These are phyloP conservation scores for Penicillium coffeae DNA, from an alignment of 495 filamentous ascomycete genomes.

Conservation along the genomic window DNA sequence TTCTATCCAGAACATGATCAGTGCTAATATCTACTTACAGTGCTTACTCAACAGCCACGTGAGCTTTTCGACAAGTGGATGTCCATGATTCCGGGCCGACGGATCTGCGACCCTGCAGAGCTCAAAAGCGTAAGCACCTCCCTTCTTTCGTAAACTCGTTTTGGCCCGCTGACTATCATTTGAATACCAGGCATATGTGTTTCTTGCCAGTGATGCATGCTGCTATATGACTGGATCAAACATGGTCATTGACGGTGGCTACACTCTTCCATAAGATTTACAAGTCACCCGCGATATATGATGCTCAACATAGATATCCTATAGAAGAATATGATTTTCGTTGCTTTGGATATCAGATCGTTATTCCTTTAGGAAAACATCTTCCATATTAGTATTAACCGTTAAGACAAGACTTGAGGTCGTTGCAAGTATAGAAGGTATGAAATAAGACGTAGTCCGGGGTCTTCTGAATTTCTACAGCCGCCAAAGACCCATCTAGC, in stretches of 20 bases:
- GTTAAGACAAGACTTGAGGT: neutral
- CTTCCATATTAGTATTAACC: neutral
- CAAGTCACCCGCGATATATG: too few species aligned
- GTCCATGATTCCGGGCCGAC: constrained; percentile 61
- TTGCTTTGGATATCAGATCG: too few species aligned
- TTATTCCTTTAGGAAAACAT: too few species aligned
- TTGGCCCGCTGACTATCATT: too few species aligned
- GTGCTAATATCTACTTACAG: neutral
- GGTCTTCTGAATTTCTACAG: too few species aligned
- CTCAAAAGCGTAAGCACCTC: constrained; percentile 64
- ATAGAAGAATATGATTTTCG: too few species aligned
- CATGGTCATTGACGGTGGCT: constrained; percentile 19
- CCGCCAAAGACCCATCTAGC: too few species aligned
- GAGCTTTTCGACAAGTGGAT: constrained; percentile 72
- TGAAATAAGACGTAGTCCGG: too few species aligned
- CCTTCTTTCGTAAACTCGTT: too few species aligned
- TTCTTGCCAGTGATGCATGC: constrained; percentile 67
- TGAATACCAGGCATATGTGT: constrained; percentile 44
- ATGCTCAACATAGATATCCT: too few species aligned
- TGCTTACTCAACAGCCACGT: constrained; percentile 10
- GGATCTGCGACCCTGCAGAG: constrained; percentile 66
- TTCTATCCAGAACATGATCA: neutral
- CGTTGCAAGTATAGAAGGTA: too few species aligned
- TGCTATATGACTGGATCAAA: constrained; percentile 65
- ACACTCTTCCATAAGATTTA: constrained; percentile 15